phyloP scores from a whole-genome alignment of 331 rosid species.

The Saraca asoca region DNA sequence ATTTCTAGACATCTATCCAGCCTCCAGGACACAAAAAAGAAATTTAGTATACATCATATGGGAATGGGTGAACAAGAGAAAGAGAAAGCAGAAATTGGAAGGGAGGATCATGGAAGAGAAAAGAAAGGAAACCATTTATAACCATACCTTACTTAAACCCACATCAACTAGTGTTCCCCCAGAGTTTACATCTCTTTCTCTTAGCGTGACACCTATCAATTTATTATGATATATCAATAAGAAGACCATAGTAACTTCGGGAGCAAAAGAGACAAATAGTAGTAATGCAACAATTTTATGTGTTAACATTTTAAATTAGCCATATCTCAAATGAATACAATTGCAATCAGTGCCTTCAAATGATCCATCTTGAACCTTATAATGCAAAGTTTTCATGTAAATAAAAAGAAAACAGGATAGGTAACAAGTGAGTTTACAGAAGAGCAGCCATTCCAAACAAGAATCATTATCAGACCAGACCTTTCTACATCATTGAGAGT shows the following conservation, averaged over 20 bases:
- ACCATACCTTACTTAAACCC: slow-evolving; percentile 82
- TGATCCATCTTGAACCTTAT: too few species aligned
- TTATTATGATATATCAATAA: slow-evolving; percentile 39
- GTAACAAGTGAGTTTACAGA: too few species aligned
- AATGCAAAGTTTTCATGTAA: too few species aligned
- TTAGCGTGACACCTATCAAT: slow-evolving; percentile 69
- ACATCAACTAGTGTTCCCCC: slow-evolving; percentile 75
- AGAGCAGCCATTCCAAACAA: too few species aligned
- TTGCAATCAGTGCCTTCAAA: background rate
- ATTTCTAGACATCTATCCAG: slow-evolving; percentile 20
- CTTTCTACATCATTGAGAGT: too few species aligned
- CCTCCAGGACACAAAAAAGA: slow-evolving; percentile 17
- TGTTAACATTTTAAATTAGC: too few species aligned
- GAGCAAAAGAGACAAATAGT: slow-evolving; percentile 31
- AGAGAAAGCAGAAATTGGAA: background rate
- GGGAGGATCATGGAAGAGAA: background rate
- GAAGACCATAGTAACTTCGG: slow-evolving; percentile 21
- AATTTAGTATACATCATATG: slow-evolving; percentile 1
- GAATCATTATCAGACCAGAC: too few species aligned
- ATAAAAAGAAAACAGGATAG: too few species aligned
- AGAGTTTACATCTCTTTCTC: slow-evolving; percentile 54
- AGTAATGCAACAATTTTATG: slow-evolving; percentile 24
- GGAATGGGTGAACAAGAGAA: slow-evolving; percentile 8
- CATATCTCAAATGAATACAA: too few species aligned
- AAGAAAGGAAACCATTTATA: slow-evolving; percentile 1